A percentile compares a stretch with the other conserved stretches of the same genome.
These are phyloP conservation scores for Diplodia mutila DNA, from an alignment of 2,329 filamentous ascomycete species.

Conservation along the genomic window DNA sequence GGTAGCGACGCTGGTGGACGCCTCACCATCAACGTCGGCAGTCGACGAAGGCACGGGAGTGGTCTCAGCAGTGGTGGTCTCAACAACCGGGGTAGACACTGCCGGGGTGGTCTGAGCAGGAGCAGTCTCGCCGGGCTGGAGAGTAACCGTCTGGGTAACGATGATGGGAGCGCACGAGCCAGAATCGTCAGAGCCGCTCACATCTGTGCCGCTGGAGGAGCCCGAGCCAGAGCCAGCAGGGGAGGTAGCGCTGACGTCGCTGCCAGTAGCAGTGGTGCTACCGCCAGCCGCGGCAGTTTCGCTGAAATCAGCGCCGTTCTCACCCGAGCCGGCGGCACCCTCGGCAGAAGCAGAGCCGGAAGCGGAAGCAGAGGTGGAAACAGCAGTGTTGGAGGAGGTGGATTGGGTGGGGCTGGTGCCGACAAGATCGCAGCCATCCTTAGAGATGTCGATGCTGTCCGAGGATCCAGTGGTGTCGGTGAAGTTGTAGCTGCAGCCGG, in stretches of 20 bases:
- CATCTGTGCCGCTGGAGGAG: conserved; percentile 5
- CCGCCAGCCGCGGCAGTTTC: not conserved
- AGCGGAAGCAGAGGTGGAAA: not conserved
- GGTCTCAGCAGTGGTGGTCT: not conserved
- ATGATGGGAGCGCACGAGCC: conserved; percentile 3
- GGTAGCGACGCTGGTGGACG: not conserved
- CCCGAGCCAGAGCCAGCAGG: not conserved
- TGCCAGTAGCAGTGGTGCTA: not conserved
- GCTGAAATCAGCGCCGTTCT: not conserved
- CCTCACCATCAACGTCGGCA: not conserved
- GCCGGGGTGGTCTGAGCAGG: not conserved
- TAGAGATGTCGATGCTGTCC: conserved; percentile 49
- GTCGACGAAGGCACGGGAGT: conserved; percentile 3
- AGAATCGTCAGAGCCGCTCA: not conserved
- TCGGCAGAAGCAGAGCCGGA: not conserved
- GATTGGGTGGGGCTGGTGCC: not conserved
- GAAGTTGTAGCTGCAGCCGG: conserved; percentile 55
- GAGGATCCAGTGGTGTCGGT: conserved; percentile 53
- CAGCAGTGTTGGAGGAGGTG: not conserved
- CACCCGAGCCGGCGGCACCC: not conserved
- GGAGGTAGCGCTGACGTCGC: not conserved
- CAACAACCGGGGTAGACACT: not conserved
- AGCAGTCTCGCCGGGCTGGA: conserved; percentile 17
- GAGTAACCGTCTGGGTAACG: conserved; percentile 9
- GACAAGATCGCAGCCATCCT: not conserved